Conservation (phyloP, 2,329 filamentous ascomycete genomes). For the Teratosphaeria epicoccoides region DNA sequence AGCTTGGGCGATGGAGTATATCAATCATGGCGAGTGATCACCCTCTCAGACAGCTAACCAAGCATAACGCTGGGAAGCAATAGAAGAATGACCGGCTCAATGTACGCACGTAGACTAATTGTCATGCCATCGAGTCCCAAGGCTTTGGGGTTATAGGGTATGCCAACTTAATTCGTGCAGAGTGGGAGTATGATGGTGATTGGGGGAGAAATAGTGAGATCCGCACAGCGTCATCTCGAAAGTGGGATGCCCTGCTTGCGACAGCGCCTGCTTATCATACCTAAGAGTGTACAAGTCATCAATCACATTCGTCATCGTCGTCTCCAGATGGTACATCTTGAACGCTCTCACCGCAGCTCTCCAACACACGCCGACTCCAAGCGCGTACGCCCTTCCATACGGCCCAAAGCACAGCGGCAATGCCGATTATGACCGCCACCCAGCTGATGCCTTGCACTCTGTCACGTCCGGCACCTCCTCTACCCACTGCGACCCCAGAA, state of each 20-base stretch:
- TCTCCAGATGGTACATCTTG: constrained; percentile 66
- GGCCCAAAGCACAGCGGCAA: constrained; percentile 69
- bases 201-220: background rate
- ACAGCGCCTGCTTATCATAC: background rate
- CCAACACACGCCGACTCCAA: constrained; percentile 61
- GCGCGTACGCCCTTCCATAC: constrained; percentile 73
- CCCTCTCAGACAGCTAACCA: background rate
- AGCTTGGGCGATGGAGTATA: background rate
- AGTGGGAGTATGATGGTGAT: background rate
- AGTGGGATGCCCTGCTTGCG: too few relatives aligned
- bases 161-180: constrained; percentile 81
- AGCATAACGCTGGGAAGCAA: constrained; percentile 1
- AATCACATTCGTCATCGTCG: constrained; percentile 44
- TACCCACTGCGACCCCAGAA: constrained; percentile 44
- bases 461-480: constrained; percentile 57
- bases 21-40: background rate
- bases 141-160: constrained; percentile 37
- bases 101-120: constrained; percentile 98
- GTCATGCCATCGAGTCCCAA: constrained; percentile 60
- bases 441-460: constrained; percentile 70
- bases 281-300: background rate
- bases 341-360: constrained; percentile 67
- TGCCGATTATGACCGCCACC: constrained; percentile 67
- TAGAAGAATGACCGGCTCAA: constrained; percentile 25
- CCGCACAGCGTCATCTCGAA: too few relatives aligned